A percentile compares a stretch with the other conserved stretches of the same genome.
Evolutionary conservation across 345 rosid genomes (phyloP).

Genomic region (Syzygium aromaticum): DNA sequence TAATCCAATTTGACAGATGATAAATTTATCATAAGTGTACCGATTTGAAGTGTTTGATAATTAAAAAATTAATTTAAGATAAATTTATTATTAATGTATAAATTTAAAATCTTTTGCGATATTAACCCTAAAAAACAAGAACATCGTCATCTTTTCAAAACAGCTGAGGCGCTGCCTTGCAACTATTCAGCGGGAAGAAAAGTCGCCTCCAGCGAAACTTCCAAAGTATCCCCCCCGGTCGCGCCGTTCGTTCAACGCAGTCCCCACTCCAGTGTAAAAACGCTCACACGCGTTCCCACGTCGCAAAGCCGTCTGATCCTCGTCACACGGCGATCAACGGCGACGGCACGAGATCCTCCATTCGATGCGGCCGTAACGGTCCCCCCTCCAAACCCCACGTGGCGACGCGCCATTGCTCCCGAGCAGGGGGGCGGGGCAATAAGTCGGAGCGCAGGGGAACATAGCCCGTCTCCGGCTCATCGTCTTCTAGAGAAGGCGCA

Average conservation of each 20-base stretch:
- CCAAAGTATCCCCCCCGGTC: not conserved
- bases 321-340: not conserved
- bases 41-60: no score
- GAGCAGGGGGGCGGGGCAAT: not conserved
- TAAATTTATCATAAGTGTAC: no score
- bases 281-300: not conserved
- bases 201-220: not conserved
- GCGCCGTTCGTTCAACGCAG: not conserved
- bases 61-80: no score
- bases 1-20: no score
- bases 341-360: not conserved
- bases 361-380: not conserved
- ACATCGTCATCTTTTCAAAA: not conserved
- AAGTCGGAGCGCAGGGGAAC: not conserved
- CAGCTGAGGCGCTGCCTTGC: not conserved
- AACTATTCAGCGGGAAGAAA: not conserved
- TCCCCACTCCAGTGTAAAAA: not conserved
- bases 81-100: accelerated
- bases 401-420: not conserved
- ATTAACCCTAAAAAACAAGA: not conserved
- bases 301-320: not conserved
- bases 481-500: slow-evolving; percentile 10
- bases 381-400: not conserved
- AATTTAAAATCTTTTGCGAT: no score
- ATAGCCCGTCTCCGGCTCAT: not conserved